A percentile compares a stretch with the other conserved stretches of the same genome.
phyloP scores from a whole-genome alignment of 371 early-diverging fungal species.

The Mortierella sp. region DNA sequence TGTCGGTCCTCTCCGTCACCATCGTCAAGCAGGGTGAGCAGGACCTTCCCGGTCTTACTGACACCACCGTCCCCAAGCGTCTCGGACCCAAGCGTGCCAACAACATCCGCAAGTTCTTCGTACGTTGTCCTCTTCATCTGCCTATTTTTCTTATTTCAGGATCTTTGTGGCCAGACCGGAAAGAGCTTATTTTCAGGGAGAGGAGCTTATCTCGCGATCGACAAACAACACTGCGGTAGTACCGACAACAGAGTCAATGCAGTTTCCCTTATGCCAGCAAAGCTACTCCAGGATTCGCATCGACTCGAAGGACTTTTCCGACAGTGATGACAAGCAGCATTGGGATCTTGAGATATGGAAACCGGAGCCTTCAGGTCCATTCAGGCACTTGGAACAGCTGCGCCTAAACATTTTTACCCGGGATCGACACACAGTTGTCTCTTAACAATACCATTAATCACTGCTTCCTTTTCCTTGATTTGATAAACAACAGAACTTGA shows the following conservation, averaged over 20 bases:
- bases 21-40: slow-evolving; percentile 97
- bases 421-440: not conserved
- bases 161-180: not conserved
- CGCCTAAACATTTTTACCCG: too few relatives aligned
- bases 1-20: slow-evolving; percentile 94
- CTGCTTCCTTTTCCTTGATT: not conserved
- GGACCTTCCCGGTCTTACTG: slow-evolving; percentile 97
- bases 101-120: slow-evolving; percentile 99
- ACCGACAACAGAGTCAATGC: not conserved
- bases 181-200: not conserved
- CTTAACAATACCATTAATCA: not conserved
- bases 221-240: not conserved
- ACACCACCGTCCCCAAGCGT: slow-evolving; percentile 92
- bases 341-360: not conserved
- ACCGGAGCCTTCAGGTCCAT: not conserved
- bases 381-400: not conserved
- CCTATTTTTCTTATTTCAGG: slow-evolving; percentile 14
- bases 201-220: not conserved
- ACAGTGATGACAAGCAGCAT: not conserved
- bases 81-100: slow-evolving; percentile 98
- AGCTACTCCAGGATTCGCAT: not conserved
- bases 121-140: slow-evolving; percentile 61
- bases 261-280: not conserved
- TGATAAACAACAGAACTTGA: slow-evolving; percentile 36
- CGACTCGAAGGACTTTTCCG: not conserved